Base-by-base conservation (phyloP, 768 basidiomycete genomes). In the Boletus coccyginus region DNA sequence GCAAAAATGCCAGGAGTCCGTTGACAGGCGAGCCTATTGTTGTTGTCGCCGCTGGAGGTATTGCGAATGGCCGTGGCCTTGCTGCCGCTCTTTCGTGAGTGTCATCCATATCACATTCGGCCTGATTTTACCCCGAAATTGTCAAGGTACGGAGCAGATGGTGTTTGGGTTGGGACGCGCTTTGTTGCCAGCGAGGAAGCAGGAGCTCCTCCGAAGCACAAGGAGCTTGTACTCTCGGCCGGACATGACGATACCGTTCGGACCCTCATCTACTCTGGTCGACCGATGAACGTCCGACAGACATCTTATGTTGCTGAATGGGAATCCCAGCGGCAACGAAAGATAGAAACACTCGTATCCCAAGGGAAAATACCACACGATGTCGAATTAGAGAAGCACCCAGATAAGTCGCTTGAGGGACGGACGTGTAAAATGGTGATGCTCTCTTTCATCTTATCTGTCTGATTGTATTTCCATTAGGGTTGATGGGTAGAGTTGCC, bases 81-180 rank as follows among this genome's bases (percentile, higher is more conserved):
- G 90, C 92, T 14, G 88, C 85, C 17, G 74, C 88, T 31, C 81
- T 91, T 53, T 78, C 86, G 82, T 88, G 73, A 56, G 75, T 62
- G 24, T 45, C 16, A 21, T 24, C 24, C 9, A 6, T 24, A 8
- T 43, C 14, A 13, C 17, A 21, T 45, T 38, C 8, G 12, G 16
- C 27, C 4, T 10, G 27, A 21, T 19, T 40, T 54, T 21, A 55
- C 48, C 31, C 14, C n/a, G 14, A 51, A 31, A 16, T 14, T 27
- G 50, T 19, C 46, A 59, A 88, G 87, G 50, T 91, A 88, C 60
- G 92, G 92, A 46, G 92, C 92, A 6, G 78, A 86, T 3, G 92
- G 87, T 43, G 88, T 94, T 4, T 94, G 92, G 92, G 90, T 92
- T 38, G 21, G 89, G 89, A 94, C 91, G 6, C 85, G 91, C 39